Conservation (phyloP, 2,329 filamentous ascomycete species). For the Catunica adiposa region DNA sequence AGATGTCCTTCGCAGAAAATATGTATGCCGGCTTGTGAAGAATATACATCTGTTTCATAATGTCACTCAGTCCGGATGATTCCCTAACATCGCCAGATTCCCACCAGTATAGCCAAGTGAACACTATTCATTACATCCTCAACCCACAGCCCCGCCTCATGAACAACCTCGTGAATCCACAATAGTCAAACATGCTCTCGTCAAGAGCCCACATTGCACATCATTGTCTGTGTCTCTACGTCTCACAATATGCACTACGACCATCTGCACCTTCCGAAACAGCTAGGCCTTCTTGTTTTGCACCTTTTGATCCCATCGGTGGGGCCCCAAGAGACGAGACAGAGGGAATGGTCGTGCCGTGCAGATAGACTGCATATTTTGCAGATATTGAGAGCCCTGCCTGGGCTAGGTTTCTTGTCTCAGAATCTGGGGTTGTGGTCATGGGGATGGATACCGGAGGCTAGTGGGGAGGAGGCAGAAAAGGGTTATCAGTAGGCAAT, state of each 20-base stretch:
- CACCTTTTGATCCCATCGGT: neutral
- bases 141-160: neutral
- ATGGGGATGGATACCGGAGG: no score
- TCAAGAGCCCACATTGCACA: neutral
- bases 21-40: neutral
- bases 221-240: neutral
- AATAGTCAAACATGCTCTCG: no score
- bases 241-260: neutral
- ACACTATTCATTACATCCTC: neutral
- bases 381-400: neutral
- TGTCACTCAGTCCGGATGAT: neutral
- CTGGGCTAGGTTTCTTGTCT: neutral
- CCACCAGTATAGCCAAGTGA: neutral
- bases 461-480: no score
- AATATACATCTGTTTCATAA: neutral
- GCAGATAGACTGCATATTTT: neutral
- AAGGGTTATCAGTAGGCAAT: no score
- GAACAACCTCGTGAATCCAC: neutral
- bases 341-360: neutral
- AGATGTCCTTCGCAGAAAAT: no score
- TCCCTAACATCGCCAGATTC: no score
- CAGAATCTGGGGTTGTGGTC: neutral
- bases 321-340: neutral
- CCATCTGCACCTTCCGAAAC: neutral
- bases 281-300: neutral